Conservation (phyloP, 306 rosid genomes). For the Citrullus colocynthis region DNA sequence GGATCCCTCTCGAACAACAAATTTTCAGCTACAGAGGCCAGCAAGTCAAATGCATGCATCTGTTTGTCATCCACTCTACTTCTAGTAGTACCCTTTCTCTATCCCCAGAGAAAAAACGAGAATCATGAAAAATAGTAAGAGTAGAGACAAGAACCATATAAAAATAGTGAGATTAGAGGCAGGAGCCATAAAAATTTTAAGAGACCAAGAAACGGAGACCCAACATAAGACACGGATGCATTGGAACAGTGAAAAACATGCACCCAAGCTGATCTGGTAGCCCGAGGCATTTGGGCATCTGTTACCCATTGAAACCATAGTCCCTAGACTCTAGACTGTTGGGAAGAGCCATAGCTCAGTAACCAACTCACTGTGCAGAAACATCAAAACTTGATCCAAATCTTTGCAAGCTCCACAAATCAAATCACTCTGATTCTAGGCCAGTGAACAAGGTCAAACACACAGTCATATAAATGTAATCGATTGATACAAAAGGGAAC, state of each 20-base stretch:
- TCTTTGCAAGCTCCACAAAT: background rate
- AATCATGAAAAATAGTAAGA: background rate
- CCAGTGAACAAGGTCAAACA: background rate
- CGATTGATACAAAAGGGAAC: background rate
- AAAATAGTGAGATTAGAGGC: background rate
- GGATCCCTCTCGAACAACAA: slow-evolving; percentile 42
- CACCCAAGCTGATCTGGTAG: slow-evolving; percentile 65
- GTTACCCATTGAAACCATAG: slow-evolving; percentile 59
- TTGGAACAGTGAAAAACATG: slow-evolving; percentile 6
- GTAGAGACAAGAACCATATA: too few relatives aligned
- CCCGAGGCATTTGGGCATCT: slow-evolving; percentile 6
- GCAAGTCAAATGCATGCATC: slow-evolving; percentile 66
- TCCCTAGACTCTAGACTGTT: slow-evolving; percentile 30
- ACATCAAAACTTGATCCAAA: background rate
- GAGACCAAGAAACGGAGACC: too few relatives aligned
- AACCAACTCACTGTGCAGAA: slow-evolving; percentile 35
- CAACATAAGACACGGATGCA: background rate
- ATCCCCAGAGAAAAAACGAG: background rate
- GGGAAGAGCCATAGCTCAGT: slow-evolving; percentile 56
- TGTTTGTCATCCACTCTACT: slow-evolving; percentile 36
- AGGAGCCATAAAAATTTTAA: background rate
- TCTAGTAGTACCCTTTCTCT: slow-evolving; percentile 34
- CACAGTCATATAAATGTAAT: background rate
- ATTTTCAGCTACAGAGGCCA: slow-evolving; percentile 74
- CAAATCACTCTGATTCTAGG: background rate